A percentile compares a stretch with the other conserved stretches of the same genome.
These are phyloP conservation scores for Talaromyces thailandensis DNA, from an alignment of 495 filamentous ascomycete genomes.

Conservation along the genomic window DNA sequence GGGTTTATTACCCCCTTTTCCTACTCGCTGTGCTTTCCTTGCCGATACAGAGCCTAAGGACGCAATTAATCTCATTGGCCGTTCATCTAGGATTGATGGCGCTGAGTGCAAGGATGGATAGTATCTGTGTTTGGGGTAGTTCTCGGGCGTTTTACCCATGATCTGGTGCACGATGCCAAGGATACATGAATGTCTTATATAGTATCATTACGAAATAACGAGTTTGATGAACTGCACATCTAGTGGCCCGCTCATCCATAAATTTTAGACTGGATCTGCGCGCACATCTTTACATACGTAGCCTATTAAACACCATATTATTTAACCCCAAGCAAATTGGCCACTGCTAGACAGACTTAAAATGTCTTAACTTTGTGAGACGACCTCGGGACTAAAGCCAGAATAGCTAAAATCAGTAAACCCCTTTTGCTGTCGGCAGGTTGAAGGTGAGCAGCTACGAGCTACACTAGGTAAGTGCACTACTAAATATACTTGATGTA, in stretches of 20 bases:
- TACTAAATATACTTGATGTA: slow-evolving; percentile 1
- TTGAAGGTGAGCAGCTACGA: no score
- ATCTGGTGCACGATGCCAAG: background rate
- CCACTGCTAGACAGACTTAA: no score
- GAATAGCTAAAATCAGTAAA: no score
- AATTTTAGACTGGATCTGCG: no score
- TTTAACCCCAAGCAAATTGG: no score
- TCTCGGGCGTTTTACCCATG: background rate
- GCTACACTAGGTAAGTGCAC: background rate
- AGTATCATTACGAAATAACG: background rate
- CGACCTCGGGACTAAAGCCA: no score
- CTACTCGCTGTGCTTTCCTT: slow-evolving; percentile 48
- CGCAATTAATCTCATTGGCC: slow-evolving; percentile 18
- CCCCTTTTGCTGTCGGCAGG: no score
- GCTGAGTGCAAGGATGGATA: slow-evolving; percentile 20
- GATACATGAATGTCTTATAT: background rate
- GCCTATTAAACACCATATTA: no score
- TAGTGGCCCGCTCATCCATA: no score
- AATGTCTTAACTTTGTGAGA: no score
- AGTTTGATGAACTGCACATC: background rate
- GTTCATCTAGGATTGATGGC: slow-evolving; percentile 25
- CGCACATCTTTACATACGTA: no score
- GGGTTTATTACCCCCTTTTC: slow-evolving; percentile 53
- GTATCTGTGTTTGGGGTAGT: slow-evolving; percentile 27
- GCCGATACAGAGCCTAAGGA: slow-evolving; percentile 13